Base-by-base conservation (phyloP, 768 basidiomycete species). In the Mycena rosella region DNA sequence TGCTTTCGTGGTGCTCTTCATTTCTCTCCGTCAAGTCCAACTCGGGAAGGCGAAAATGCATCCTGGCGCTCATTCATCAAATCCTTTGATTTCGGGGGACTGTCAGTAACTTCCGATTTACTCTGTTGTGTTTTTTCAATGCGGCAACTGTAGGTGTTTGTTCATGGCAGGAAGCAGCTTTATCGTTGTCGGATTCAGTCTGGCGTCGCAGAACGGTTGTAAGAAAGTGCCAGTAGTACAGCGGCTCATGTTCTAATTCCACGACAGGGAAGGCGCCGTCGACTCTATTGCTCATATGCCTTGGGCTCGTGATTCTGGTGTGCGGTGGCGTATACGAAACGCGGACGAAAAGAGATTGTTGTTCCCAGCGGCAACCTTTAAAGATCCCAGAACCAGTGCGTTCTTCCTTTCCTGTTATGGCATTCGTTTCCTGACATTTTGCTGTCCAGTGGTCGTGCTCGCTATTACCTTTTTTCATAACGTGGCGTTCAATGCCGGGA, bases 401-500 rank as follows among this genome's bases (percentile, higher is more conserved):
- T 77, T 38, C 32, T 24, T 27, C 58, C 54, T 71, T n/a, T 66
- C 42, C 44, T 36, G 42, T 47, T 44, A 51, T n/a, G 57, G 64
- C n/a, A 48, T 51, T 17, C 47, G 63, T 62, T 38, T 67, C 60
- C 72, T 74, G 44, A 72, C 68, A 34, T 72, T 42, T 69, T 40
- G 38, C 36, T 58, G 32, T 57, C 58, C 70, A 95, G 93, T 89
- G 68, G 84, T 85, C 63, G 83, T 93, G 51, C 86, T 95, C 34
- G 56, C 88, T 20, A 84, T 93, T 65, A 88, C 88, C 20, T 94
- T 95, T 80, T 83, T 95, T 60, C 94, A 95, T 77, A 94, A 93
- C 74, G 85, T 95, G 68, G 89, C 89, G 18, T 96, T 94, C 78
- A 95, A 88, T 69, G 87, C 94, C 34, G 94, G 92, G 54, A 95